phyloP scores from a whole-genome alignment of 441 rosid species.

The Aquilaria agallochum region DNA sequence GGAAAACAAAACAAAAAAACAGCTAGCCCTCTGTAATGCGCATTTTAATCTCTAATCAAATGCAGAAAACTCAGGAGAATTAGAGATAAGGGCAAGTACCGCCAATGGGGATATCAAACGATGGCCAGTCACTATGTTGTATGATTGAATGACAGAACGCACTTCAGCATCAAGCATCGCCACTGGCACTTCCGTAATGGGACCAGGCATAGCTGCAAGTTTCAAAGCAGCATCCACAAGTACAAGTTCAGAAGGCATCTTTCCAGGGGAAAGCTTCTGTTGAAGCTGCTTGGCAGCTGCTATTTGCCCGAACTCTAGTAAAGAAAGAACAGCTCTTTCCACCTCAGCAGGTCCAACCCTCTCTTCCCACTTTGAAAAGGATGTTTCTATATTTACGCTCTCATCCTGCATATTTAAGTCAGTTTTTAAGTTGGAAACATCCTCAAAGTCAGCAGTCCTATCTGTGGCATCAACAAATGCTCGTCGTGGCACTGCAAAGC shows the following conservation, averaged over 20 bases:
- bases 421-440: slow-evolving; percentile 46
- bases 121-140: slow-evolving; percentile 38
- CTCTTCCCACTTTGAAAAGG: slow-evolving; percentile 97
- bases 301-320: slow-evolving; percentile 95
- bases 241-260: slow-evolving; percentile 68
- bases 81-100: slow-evolving; percentile 40
- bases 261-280: slow-evolving; percentile 79
- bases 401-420: slow-evolving; percentile 75
- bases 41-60: too few species aligned
- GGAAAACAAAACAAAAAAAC: too few species aligned
- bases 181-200: slow-evolving; percentile 40
- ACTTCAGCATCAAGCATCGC: slow-evolving; percentile 65
- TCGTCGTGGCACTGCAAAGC: slow-evolving; percentile 57
- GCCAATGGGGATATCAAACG: slow-evolving; percentile 54
- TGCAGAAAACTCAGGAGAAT: slow-evolving; percentile 9
- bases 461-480: slow-evolving; percentile 56
- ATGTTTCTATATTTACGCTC: slow-evolving; percentile 53
- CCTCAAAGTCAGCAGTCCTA: slow-evolving; percentile 58
- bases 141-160: slow-evolving; percentile 53
- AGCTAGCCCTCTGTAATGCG: too few species aligned
- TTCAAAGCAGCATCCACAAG: slow-evolving; percentile 81
- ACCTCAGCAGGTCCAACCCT: slow-evolving; percentile 81
- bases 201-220: slow-evolving; percentile 76
- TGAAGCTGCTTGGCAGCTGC: slow-evolving; percentile 98
- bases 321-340: slow-evolving; percentile 94